Conservation (phyloP, 345 rosid genomes). For the Isatis tinctoria region DNA sequence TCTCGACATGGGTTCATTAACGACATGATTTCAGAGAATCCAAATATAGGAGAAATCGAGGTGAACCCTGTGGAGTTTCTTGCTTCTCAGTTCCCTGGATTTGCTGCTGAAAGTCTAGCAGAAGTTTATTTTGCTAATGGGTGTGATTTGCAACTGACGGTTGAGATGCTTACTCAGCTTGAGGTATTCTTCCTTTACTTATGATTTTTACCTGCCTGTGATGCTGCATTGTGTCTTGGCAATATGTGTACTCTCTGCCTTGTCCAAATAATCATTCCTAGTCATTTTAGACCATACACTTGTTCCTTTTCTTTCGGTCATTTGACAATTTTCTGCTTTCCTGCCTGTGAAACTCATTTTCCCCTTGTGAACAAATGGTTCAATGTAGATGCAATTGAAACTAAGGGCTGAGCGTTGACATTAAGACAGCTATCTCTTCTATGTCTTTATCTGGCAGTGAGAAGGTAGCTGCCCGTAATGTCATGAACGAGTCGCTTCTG, state of each 20-base stretch:
- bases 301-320: not conserved
- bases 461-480: not conserved
- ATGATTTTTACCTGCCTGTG: not conserved
- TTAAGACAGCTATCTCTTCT: conserved; percentile 15
- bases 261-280: not conserved
- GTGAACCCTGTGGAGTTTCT: conserved; percentile 75
- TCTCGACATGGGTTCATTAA: conserved; percentile 47
- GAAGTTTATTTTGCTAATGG: conserved; percentile 93
- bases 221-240: not conserved
- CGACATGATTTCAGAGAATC: conserved; percentile 54
- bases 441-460: not conserved
- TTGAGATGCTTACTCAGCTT: conserved; percentile 97
- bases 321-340: not conserved
- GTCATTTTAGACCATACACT: not conserved
- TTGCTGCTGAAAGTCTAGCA: conserved; percentile 90
- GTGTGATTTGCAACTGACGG: conserved; percentile 78
- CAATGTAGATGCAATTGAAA: not conserved
- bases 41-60: conserved; percentile 51
- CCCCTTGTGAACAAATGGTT: not conserved
- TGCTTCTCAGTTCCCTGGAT: conserved; percentile 91
- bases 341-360: not conserved
- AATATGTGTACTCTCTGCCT: not conserved
- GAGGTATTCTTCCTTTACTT: conserved; percentile 53
- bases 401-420: not conserved
- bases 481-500: not conserved